A percentile compares a stretch with the other conserved stretches of the same genome.
phyloP scores from a whole-genome alignment of 2,329 filamentous ascomycete species.

The Botrytis fabae region DNA sequence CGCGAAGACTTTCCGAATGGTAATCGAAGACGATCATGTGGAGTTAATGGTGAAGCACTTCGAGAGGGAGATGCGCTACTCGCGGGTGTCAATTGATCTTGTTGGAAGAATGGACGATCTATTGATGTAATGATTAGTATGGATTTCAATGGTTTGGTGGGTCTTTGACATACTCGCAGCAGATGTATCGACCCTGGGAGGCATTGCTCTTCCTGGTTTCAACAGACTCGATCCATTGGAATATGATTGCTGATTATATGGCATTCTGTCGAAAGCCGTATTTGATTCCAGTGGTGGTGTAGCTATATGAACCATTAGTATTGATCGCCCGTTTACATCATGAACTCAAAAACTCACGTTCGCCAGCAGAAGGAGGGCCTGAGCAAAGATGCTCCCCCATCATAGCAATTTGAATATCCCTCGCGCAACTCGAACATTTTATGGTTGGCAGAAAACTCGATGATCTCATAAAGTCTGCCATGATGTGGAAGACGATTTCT shows the following conservation, averaged over 20 bases:
- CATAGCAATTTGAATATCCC: conserved; percentile 76
- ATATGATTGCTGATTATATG: conserved; percentile 30
- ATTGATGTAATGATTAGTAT: conserved; percentile 22
- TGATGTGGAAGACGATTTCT: background rate
- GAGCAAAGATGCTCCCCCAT: conserved; percentile 84
- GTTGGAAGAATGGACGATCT: conserved; percentile 57
- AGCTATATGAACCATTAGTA: conserved; percentile 29
- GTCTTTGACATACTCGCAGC: conserved; percentile 50
- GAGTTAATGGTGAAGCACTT: conserved; percentile 63
- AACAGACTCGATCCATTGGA: conserved; percentile 33
- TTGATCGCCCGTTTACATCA: conserved; percentile 8
- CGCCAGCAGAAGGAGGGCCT: conserved; percentile 47
- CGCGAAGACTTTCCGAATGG: conserved; percentile 41
- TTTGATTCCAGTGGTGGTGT: conserved; percentile 38
- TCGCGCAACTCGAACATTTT: conserved; percentile 81
- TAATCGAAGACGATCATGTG: conserved; percentile 49
- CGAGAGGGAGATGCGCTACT: conserved; percentile 59
- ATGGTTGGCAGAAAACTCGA: conserved; percentile 76
- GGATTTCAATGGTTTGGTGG: background rate
- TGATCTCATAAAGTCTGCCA: conserved; percentile 45
- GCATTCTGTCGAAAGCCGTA: conserved; percentile 32
- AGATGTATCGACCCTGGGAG: conserved; percentile 52
- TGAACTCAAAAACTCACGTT: conserved; percentile 42
- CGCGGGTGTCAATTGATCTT: conserved; percentile 62
- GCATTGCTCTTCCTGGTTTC: conserved; percentile 46